Base-by-base conservation (phyloP, 1,139 yeast genomes). In the Yamadazyma diddensiae region DNA sequence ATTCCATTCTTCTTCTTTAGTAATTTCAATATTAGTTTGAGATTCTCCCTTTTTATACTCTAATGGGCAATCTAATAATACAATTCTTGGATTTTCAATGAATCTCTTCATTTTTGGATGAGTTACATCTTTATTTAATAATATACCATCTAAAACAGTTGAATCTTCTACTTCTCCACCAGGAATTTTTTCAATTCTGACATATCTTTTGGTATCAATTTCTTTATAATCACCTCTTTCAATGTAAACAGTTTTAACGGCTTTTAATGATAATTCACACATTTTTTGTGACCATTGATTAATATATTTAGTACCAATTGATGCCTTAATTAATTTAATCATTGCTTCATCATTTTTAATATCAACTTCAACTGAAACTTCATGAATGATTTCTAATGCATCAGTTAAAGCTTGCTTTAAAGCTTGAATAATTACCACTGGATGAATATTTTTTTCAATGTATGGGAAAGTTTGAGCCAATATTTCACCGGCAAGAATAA, bases 41-140 rank as follows among this genome's bases (percentile, higher is more conserved):
- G 97, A 88, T 65, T 94, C 99, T 41, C 98, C 99, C 73, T 94
- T 94, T 66, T 94, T 94, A 66, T 94, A 94, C 63, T 94, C 99
- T 51, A 94, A 71, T 13, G 99, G 97, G 61, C 97, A 90, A 62
- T 94, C 98, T 49, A 94, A 73, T 44, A 94, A 73, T 24, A 94
- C 75, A 35, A 94, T 77, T 45, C 94, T 74, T 31, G 99, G 99
- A 52, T 87, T 85, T 53, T 82, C 87, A 46, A 92, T 85, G 49
- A 70, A 55, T 58, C 98, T 79, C 49, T 81, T 81, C 99, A 94
- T 94, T 62, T 90, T 88, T 43, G 99, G 98, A 61, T 94, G 99
- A 17, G 94, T 90, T 35, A 94, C 94, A 57, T 94, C 99, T 62
- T 94, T 94, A 67, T 94, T 94, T 51, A 94, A 73, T 65, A 92